Percentiles rank a stretch among this genome's conserved stretches.
phyloP scores from a whole-genome alignment of 768 basidiomycete genomes.

The Roridomyces roridus region DNA sequence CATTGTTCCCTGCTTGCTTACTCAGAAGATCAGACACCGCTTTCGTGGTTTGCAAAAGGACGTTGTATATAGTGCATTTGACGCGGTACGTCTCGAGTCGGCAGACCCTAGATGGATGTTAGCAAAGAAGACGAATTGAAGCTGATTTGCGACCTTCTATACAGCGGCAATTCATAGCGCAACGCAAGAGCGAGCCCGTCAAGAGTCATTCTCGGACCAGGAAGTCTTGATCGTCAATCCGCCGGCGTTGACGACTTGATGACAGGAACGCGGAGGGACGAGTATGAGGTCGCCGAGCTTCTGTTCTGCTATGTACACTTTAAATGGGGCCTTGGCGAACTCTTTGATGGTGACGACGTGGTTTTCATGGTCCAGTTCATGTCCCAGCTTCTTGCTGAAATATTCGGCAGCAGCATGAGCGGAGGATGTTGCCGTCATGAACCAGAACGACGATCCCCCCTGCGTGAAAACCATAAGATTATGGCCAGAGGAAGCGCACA shows the following conservation, averaged over 20 bases:
- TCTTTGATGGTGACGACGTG: conserved; percentile 69
- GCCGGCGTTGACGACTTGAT: conserved; percentile 84
- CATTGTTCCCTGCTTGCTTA: neutral
- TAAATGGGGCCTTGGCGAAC: conserved; percentile 68
- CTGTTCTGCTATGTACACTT: conserved; percentile 75
- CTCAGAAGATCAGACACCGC: neutral
- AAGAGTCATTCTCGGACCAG: conserved; percentile 87
- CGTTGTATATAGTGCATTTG: conserved; percentile 67
- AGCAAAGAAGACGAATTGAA: neutral
- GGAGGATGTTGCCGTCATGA: conserved; percentile 74
- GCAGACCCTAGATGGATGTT: conserved; percentile 63
- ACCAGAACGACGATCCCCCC: conserved; percentile 81
- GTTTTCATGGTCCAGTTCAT: conserved; percentile 75
- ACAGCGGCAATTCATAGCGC: conserved; percentile 79
- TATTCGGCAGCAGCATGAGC: conserved; percentile 61
- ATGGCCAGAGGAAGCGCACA: conserved; percentile 81
- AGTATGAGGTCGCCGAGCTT: conserved; percentile 79
- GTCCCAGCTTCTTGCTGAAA: conserved; percentile 56
- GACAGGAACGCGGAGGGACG: conserved; percentile 81
- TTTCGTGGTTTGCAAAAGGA: conserved; percentile 43
- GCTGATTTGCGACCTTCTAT: conserved; percentile 61
- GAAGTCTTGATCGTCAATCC: conserved; percentile 85
- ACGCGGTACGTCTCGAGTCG: conserved; percentile 79
- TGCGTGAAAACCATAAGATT: conserved; percentile 89
- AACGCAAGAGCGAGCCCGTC: conserved; percentile 63